Conservation (phyloP, 139 green algal species). For the Pycnococcus provasolii region DNA sequence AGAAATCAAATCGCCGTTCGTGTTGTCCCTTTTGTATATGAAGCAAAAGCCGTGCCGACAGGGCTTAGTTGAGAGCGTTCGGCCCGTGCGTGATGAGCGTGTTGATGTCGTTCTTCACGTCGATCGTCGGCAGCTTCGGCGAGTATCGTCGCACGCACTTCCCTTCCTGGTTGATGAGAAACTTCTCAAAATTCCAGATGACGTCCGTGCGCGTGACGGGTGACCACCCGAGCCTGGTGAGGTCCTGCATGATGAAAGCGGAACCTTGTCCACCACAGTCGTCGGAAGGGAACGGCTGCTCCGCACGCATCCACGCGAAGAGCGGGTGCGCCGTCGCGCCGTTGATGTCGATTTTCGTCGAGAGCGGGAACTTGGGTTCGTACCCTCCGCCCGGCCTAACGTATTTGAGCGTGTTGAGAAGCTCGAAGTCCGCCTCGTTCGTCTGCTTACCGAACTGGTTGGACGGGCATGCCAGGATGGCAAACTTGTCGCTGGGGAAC, state of each 20-base stretch:
- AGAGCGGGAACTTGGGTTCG: constrained; percentile 18
- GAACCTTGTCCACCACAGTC: constrained; percentile 7
- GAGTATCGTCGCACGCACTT: constrained; percentile 10
- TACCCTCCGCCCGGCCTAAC: constrained; percentile 20
- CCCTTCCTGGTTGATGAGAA: constrained; percentile 21
- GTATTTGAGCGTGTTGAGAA: constrained; percentile 20
- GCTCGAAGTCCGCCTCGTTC: constrained; percentile 22
- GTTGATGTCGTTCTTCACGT: constrained; percentile 17
- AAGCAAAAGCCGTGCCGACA: too few species aligned
- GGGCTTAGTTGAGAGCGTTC: too few species aligned
- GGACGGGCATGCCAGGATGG: constrained; percentile 16
- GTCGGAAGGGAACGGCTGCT: constrained; percentile 10
- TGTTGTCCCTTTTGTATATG: too few species aligned
- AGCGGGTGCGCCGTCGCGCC: constrained; percentile 4
- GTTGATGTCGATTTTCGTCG: constrained; percentile 16
- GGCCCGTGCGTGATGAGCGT: constrained; percentile 8
- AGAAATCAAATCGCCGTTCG: too few species aligned
- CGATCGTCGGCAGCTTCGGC: constrained; percentile 17
- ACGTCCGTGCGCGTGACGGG: constrained; percentile 19
- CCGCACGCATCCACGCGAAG: constrained; percentile 12
- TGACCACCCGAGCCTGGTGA: constrained; percentile 17
- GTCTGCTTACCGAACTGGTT: constrained; percentile 25
- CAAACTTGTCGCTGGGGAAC: constrained; percentile 14
- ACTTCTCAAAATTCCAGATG: constrained; percentile 30
- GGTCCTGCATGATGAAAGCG: constrained; percentile 13